A percentile compares a stretch with the other conserved stretches of the same genome.
Conservation (phyloP, 73 alveolate genomes). For the Stentor roeselii region DNA sequence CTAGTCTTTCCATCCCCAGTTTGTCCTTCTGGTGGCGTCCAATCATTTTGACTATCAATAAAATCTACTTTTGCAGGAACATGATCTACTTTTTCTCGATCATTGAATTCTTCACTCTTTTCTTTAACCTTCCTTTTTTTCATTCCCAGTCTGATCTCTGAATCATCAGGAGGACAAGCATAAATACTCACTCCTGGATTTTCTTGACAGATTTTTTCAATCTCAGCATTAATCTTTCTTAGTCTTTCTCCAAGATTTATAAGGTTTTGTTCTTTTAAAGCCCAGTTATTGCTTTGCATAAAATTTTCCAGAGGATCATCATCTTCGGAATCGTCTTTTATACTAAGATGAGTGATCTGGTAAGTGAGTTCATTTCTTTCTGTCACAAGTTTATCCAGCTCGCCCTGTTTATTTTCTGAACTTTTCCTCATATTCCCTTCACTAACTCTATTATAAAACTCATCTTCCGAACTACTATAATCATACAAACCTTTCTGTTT, state of each 20-base stretch:
- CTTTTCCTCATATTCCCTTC: neutral
- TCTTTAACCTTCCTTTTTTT: slow-evolving; percentile 20
- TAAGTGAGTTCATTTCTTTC: neutral
- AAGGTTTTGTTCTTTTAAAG: slow-evolving; percentile 22
- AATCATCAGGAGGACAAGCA: slow-evolving; percentile 5
- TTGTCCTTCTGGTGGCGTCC: slow-evolving; percentile 39
- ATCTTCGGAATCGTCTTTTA: slow-evolving; percentile 6
- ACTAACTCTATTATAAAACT: neutral
- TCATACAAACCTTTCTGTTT: neutral
- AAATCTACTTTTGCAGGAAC: slow-evolving; percentile 25
- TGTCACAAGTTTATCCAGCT: neutral
- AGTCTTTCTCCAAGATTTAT: slow-evolving; percentile 23
- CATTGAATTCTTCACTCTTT: slow-evolving; percentile 5
- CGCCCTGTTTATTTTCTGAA: neutral
- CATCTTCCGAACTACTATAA: neutral
- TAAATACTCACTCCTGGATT: slow-evolving; percentile 32
- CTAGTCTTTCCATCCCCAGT: slow-evolving; percentile 43
- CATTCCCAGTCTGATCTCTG: neutral
- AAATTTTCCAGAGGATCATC: slow-evolving; percentile 41
- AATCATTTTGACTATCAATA: slow-evolving; percentile 33
- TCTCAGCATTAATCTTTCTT: slow-evolving; percentile 32
- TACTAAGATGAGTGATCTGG: neutral
- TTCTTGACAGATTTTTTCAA: slow-evolving; percentile 38
- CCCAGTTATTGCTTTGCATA: slow-evolving; percentile 38
- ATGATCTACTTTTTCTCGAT: neutral